Evolutionary conservation across 2,329 filamentous ascomycete species (phyloP).

Genomic region (Beauveria caledonica): DNA sequence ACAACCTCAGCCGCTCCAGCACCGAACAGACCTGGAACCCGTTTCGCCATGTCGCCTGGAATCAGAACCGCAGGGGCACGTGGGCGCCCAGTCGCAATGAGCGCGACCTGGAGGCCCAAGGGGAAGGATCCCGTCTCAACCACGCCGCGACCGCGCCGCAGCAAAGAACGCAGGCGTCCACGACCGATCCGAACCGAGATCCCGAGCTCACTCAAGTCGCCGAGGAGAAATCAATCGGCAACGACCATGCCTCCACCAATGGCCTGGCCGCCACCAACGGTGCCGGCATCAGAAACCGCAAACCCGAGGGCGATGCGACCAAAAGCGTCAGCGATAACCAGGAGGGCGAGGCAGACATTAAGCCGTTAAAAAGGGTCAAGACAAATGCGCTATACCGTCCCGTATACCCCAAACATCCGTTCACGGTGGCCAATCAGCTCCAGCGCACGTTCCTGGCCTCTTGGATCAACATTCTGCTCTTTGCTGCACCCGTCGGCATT

Average conservation of each 20-base stretch:
- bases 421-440: constrained; percentile 57
- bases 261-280: constrained; percentile 17
- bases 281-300: constrained; percentile 24
- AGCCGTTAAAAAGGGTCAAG: constrained; percentile 33
- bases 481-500: constrained; percentile 75
- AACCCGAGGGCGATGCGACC: constrained; percentile 19
- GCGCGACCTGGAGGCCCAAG: constrained; percentile 14
- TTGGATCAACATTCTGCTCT: constrained; percentile 76
- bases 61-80: constrained; percentile 23
- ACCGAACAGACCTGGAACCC: constrained; percentile 34
- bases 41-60: constrained; percentile 35
- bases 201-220: constrained; percentile 10
- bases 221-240: constrained; percentile 17
- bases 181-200: constrained; percentile 12
- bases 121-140: constrained; percentile 25
- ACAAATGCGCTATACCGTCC: constrained; percentile 35
- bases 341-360: constrained; percentile 21
- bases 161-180: constrained; percentile 11
- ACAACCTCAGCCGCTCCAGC: constrained; percentile 32
- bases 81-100: constrained; percentile 26
- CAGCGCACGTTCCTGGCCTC: constrained; percentile 70
- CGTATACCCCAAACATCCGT: constrained; percentile 43
- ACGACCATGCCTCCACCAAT: constrained; percentile 17
- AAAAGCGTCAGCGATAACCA: constrained; percentile 11
- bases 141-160: constrained; percentile 28